Evolutionary conservation across 2,329 filamentous ascomycete genomes (phyloP).

Genomic region (Ophiostoma ips): DNA sequence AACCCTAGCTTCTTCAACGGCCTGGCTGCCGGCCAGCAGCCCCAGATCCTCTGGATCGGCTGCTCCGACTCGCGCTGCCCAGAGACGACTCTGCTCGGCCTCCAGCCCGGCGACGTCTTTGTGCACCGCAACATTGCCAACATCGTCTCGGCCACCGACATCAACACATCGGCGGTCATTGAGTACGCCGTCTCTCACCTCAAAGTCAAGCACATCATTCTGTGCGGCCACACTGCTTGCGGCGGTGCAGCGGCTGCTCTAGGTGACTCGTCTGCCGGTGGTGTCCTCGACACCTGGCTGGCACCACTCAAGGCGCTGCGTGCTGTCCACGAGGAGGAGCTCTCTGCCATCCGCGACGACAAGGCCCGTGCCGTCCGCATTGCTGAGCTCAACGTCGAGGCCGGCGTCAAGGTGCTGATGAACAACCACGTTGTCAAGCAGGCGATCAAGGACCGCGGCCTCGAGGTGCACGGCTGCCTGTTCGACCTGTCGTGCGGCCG

Average conservation of each 20-base stretch:
- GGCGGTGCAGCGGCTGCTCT: conserved; percentile 52
- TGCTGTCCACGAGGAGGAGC: conserved; percentile 36
- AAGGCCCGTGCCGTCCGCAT: conserved; percentile 44
- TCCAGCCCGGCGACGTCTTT: conserved; percentile 74
- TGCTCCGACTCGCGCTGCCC: conserved; percentile 78
- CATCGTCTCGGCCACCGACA: conserved; percentile 59
- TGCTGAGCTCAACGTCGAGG: conserved; percentile 63
- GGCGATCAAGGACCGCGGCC: conserved; percentile 53
- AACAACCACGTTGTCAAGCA: conserved; percentile 56
- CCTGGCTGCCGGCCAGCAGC: conserved; percentile 52
- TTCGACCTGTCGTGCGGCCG: conserved; percentile 47
- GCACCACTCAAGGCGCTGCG: conserved; percentile 34
- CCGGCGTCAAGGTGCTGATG: conserved; percentile 52
- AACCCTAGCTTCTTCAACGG: conserved; percentile 59
- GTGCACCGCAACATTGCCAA: conserved; percentile 88
- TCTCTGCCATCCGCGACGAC: conserved; percentile 39
- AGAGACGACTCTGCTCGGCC: conserved; percentile 66
- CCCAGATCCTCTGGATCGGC: conserved; percentile 65
- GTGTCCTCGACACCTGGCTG: conserved; percentile 42
- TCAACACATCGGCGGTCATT: conserved; percentile 62
- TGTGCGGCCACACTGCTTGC: conserved; percentile 56
- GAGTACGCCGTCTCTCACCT: conserved; percentile 65
- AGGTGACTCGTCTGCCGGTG: conserved; percentile 31
- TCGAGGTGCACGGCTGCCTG: conserved; percentile 65
- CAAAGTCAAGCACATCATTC: conserved; percentile 55